These are phyloP conservation scores for Pseudocercospora crystallina DNA, from an alignment of 2,329 filamentous ascomycete genomes.

Conservation along the genomic window DNA sequence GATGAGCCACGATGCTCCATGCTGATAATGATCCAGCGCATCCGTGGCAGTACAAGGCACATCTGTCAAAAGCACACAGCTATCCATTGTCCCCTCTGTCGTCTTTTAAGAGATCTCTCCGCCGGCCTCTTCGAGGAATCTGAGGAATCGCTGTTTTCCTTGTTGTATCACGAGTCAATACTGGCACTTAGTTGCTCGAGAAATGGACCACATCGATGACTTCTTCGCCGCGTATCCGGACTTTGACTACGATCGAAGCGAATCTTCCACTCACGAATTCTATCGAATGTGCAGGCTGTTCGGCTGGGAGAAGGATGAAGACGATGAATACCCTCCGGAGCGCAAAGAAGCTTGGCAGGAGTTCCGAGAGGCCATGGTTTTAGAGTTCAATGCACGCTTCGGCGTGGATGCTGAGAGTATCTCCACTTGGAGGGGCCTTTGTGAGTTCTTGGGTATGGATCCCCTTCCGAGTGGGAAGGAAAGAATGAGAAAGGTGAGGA, in stretches of 20 bases:
- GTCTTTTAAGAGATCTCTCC: too few species aligned
- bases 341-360: background rate
- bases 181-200: too few species aligned
- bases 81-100: too few species aligned
- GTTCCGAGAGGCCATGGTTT: background rate
- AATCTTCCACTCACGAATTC: background rate
- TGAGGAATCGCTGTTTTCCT: too few species aligned
- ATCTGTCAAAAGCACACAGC: too few species aligned
- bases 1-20: too few species aligned
- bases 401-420: background rate
- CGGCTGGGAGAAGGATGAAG: background rate
- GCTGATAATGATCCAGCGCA: too few species aligned
- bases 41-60: too few species aligned
- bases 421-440: background rate
- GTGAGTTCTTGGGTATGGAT: background rate
- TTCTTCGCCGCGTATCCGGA: background rate
- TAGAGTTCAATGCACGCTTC: background rate
- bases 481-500: background rate
- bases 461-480: background rate
- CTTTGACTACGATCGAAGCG: background rate
- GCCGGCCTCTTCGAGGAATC: too few species aligned
- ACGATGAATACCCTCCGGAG: background rate
- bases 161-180: too few species aligned
- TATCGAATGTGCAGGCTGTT: background rate
- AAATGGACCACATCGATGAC: background rate